Evolutionary conservation across 2,329 filamentous ascomycete genomes (phyloP).

Genomic region (Aschersonia sp.): DNA sequence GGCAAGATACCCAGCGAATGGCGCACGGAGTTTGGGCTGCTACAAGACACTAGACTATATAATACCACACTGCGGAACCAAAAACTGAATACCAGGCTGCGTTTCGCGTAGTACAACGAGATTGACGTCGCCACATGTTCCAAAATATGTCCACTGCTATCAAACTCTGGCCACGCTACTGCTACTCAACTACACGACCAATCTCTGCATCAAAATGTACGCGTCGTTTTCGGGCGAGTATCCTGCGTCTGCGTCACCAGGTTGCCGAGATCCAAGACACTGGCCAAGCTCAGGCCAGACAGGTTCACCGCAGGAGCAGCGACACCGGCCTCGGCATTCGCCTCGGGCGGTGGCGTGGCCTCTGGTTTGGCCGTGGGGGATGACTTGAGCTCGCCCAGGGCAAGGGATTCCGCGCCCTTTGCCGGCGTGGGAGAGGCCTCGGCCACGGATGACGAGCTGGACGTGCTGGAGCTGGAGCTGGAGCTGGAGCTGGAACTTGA

Average conservation of each 20-base stretch:
- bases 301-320: conserved; percentile 15
- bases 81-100: no score
- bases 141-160: no score
- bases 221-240: not conserved
- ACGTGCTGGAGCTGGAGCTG: no score
- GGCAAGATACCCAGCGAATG: not conserved
- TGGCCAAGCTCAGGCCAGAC: conserved; percentile 25
- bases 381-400: no score
- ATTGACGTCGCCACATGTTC: no score
- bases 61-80: not conserved
- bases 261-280: conserved; percentile 28
- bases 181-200: not conserved
- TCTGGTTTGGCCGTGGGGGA: no score
- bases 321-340: conserved; percentile 5
- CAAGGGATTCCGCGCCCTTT: not conserved
- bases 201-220: not conserved
- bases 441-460: not conserved
- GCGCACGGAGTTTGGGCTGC: not conserved
- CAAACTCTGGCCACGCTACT: no score
- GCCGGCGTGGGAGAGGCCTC: not conserved
- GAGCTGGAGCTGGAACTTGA: no score
- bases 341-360: not conserved
- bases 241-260: conserved; percentile 9
- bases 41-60: no score
- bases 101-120: no score